These are phyloP conservation scores for Pleurotus salmoneostramineus DNA, from an alignment of 768 basidiomycete genomes.

Conservation along the genomic window DNA sequence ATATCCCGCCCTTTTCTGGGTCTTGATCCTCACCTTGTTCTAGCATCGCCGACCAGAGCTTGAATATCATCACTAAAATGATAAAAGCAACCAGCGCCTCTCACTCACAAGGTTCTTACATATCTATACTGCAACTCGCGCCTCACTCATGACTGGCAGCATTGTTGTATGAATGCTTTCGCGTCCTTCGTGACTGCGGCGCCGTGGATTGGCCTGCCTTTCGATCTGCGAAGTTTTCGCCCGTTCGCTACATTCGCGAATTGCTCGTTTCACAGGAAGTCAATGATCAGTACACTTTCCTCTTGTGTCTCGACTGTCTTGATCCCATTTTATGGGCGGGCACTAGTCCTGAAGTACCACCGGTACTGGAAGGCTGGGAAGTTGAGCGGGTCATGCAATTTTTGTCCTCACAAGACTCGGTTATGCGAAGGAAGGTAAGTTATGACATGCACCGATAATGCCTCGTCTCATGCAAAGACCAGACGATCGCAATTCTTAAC, in stretches of 20 bases:
- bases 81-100: slow-evolving; percentile 19
- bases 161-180: slow-evolving; percentile 33
- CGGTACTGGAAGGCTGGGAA: slow-evolving; percentile 66
- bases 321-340: slow-evolving; percentile 70
- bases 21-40: not conserved
- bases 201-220: slow-evolving; percentile 23
- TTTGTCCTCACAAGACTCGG: slow-evolving; percentile 54
- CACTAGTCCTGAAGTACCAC: slow-evolving; percentile 39
- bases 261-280: slow-evolving; percentile 54
- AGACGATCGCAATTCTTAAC: slow-evolving; percentile 61
- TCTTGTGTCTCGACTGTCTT: slow-evolving; percentile 58
- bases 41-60: slow-evolving; percentile 10
- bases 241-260: slow-evolving; percentile 47
- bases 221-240: slow-evolving; percentile 22
- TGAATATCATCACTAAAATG: slow-evolving; percentile 20
- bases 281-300: slow-evolving; percentile 64
- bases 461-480: slow-evolving; percentile 19
- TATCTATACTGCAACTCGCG: not conserved
- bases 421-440: slow-evolving; percentile 57
- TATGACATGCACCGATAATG: not conserved
- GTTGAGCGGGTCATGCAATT: slow-evolving; percentile 70
- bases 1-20: not conserved
- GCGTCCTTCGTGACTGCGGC: slow-evolving; percentile 24
- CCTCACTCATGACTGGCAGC: slow-evolving; percentile 14
- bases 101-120: slow-evolving; percentile 17